phyloP scores from a whole-genome alignment of 768 basidiomycete genomes.

The Psilocybe cubensis region DNA sequence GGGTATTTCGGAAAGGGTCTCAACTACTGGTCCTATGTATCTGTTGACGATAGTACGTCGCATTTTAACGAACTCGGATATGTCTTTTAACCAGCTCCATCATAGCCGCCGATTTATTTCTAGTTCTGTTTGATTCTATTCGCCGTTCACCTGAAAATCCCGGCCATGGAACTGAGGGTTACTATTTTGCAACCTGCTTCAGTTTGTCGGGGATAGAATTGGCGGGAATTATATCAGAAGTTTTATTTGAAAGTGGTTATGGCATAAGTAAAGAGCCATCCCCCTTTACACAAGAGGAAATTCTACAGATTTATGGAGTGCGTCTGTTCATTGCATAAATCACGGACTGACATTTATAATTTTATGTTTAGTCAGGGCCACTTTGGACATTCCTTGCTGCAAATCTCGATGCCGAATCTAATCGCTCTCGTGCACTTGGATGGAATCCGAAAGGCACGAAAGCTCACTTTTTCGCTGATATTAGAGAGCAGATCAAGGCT shows the following conservation, averaged over 20 bases:
- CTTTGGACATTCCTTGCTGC: too few species aligned
- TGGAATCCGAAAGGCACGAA: too few species aligned
- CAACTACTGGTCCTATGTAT: conserved; percentile 24
- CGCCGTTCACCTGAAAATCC: conserved; percentile 9
- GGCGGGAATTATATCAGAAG: conserved; percentile 17
- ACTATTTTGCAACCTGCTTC: conserved; percentile 26
- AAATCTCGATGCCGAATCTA: too few species aligned
- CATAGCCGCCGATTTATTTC: conserved; percentile 23
- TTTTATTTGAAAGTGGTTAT: conserved; percentile 19
- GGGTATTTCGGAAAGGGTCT: conserved; percentile 24
- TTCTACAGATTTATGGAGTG: conserved; percentile 19
- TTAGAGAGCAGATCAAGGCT: conserved; percentile 22
- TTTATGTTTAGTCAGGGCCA: too few species aligned
- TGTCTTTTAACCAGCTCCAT: neutral
- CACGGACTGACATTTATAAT: too few species aligned
- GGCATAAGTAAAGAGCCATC: conserved; percentile 12
- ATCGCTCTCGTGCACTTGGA: too few species aligned
- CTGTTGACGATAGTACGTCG: conserved; percentile 24
- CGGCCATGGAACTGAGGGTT: conserved; percentile 25
- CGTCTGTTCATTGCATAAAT: conserved; percentile 4
- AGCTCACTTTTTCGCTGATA: conserved; percentile 7
- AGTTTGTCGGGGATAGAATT: conserved; percentile 19
- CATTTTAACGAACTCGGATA: neutral
- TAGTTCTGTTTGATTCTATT: conserved; percentile 22
- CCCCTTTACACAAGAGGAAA: conserved; percentile 23